Evolutionary conservation across 2,329 filamentous ascomycete species (phyloP), one percentile per base, ranked within the genome.

Genomic region (Claviceps pusilla): DNA sequence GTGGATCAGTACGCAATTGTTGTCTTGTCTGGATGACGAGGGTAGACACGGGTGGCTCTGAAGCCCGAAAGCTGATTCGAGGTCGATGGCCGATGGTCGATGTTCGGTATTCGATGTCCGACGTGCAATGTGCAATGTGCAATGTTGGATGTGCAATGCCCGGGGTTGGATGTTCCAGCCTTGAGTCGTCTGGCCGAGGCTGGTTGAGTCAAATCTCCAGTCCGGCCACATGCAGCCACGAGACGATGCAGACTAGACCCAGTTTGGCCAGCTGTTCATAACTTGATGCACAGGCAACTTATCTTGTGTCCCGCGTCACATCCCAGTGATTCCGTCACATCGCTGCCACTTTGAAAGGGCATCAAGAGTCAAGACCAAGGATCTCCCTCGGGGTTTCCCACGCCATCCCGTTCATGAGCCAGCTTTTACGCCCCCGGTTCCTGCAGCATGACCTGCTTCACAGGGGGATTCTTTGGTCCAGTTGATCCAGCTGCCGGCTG

Each of bases 391-490:
- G 3, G 45, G n/a, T 14, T 7, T 16, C 28, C 45, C 16, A 29
- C 19, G 43, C 37, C 14, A 39, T 39, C 37, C 37, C 31, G 1
- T 41, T 41, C 39, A n/a, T 41, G 14, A n/a, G 39, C 16, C 24
- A 46, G 5, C 24, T 16, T 46, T 19, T 19, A 19, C 19, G 24
- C 11, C 24, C 10, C 43, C 33, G 19, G 51, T 52, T 41, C 33
- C 51, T 52, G 51, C 51, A 52, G 51, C 51, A 43, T 52, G 51
- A 52, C 33, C 51, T n/a, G 19, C 51, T 41, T 11, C n/a, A 51
- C 37, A 19, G 19, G 41, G 24, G 29, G 50, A 45, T 35, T 37
- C 50, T 7, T 39, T 14, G 37, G 37, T 39, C 37, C 10, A 39
- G 37, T 39, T 39, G 10, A 4, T 37, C 6, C 35, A 37, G 3